phyloP scores from a whole-genome alignment of 495 filamentous ascomycete species.

The Aspergillus hancockii region DNA sequence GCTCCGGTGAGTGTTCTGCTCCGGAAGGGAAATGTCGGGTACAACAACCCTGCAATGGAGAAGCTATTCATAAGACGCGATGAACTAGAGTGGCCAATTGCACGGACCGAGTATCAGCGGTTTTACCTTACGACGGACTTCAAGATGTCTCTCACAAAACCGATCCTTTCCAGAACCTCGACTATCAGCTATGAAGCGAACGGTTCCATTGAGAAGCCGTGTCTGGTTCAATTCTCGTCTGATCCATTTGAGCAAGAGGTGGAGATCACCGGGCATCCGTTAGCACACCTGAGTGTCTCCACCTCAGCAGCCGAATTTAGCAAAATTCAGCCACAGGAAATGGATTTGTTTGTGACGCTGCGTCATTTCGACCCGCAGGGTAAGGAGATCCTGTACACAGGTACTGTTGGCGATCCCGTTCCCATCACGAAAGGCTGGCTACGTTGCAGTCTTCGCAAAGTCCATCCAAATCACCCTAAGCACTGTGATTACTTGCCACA shows the following conservation, averaged over 20 bases:
- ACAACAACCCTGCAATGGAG: constrained; percentile 52
- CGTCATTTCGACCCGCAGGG: constrained; percentile 49
- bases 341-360: constrained; percentile 63
- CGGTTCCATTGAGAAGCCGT: constrained; percentile 47
- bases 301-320: constrained; percentile 18
- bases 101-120: constrained; percentile 51
- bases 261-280: constrained; percentile 66
- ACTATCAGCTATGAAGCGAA: constrained; percentile 55
- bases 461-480: constrained; percentile 1
- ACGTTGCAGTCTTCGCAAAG: constrained; percentile 16
- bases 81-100: constrained; percentile 59
- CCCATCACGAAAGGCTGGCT: constrained; percentile 34
- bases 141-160: neutral
- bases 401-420: constrained; percentile 45
- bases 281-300: constrained; percentile 61
- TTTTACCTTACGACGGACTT: constrained; percentile 39
- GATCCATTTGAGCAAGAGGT: constrained; percentile 55
- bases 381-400: constrained; percentile 60
- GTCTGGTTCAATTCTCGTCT: constrained; percentile 53
- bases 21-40: constrained; percentile 55
- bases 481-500: constrained; percentile 50
- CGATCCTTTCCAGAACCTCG: constrained; percentile 9
- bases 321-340: constrained; percentile 33
- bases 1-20: constrained; percentile 51
- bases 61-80: constrained; percentile 40